Base-by-base conservation (phyloP, 768 basidiomycete species). In the Baorangia bicolor region DNA sequence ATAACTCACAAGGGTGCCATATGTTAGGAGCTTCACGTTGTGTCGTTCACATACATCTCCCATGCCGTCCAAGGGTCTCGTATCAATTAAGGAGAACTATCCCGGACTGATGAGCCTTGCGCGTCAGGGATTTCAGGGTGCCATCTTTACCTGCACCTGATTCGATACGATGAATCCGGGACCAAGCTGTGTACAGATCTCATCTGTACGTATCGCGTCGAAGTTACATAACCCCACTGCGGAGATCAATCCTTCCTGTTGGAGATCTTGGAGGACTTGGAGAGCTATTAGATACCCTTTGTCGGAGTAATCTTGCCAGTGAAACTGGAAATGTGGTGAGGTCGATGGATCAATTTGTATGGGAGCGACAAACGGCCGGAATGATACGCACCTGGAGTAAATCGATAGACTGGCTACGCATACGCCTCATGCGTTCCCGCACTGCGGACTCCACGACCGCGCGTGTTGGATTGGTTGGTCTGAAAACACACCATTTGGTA, bases 401-500 rank as follows among this genome's bases (percentile, higher is more conserved):
- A 70, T 92, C 90, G 53, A 92, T 73, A 37, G 75, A 73, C 21
- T 65, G 69, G 0, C 78, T 76, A 48, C 78, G 79, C 84, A 88
- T 90, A 35, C 88, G 84, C 25, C 78, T 76, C 73, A 88, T 78
- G 47, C 90, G 83, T 62, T 92, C 88, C 56, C 79, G 77, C 14
- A 92, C 78, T 11, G 81, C 86, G 10, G 78, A 78, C 61, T 84
- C 77, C 46, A 91, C 88, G 49, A 78, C 70, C 30, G 76, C 69
- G 8, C 81, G 81, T 4, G 87, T 79, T 2, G 81, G 75, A 14
- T 70, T 70, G 16, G 76, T 74, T 28, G 74, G 72, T 54, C 80
- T 77, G 74, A 92, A 92, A 14, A 90, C 81, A 68, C 90, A 92
- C 90, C 89, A 94, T 67, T 94, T 94, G 3, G 92, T 94, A 2